phyloP scores from a whole-genome alignment of 768 basidiomycete genomes.

The Clathrus columnatus region DNA sequence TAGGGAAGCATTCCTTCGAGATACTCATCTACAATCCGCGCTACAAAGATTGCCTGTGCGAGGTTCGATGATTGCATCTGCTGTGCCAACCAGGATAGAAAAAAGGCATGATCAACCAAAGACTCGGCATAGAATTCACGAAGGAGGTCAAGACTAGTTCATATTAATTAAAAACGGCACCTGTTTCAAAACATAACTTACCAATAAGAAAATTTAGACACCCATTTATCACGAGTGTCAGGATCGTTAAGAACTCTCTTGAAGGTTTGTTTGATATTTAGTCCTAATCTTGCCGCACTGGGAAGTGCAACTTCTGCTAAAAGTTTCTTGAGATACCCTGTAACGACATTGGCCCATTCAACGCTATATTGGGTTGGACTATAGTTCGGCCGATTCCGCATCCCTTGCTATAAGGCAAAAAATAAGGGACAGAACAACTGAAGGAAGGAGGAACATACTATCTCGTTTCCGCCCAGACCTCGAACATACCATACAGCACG shows the following conservation, averaged over 20 bases:
- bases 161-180: background rate
- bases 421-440: background rate
- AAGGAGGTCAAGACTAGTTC: slow-evolving; percentile 53
- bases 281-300: slow-evolving; percentile 61
- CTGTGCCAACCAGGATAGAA: slow-evolving; percentile 71
- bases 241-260: slow-evolving; percentile 69
- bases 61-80: slow-evolving; percentile 72
- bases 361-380: slow-evolving; percentile 76
- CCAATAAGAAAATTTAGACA: slow-evolving; percentile 74
- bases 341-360: slow-evolving; percentile 79
- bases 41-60: slow-evolving; percentile 72
- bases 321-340: slow-evolving; percentile 76
- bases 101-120: slow-evolving; percentile 68
- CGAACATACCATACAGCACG: slow-evolving; percentile 85
- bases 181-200: slow-evolving; percentile 30
- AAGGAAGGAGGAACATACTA: slow-evolving; percentile 34
- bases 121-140: slow-evolving; percentile 75
- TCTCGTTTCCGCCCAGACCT: slow-evolving; percentile 82
- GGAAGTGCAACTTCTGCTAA: slow-evolving; percentile 71
- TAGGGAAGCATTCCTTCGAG: slow-evolving; percentile 56
- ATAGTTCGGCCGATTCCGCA: slow-evolving; percentile 71
- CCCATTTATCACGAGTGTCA: slow-evolving; percentile 66
- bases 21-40: slow-evolving; percentile 72
- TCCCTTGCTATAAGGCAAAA: slow-evolving; percentile 43
- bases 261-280: slow-evolving; percentile 79